A percentile compares a stretch with the other conserved stretches of the same genome.
Evolutionary conservation across 129 eudicot genomes (phyloP).

Genomic region (Gnaphalium uliginosum): DNA sequence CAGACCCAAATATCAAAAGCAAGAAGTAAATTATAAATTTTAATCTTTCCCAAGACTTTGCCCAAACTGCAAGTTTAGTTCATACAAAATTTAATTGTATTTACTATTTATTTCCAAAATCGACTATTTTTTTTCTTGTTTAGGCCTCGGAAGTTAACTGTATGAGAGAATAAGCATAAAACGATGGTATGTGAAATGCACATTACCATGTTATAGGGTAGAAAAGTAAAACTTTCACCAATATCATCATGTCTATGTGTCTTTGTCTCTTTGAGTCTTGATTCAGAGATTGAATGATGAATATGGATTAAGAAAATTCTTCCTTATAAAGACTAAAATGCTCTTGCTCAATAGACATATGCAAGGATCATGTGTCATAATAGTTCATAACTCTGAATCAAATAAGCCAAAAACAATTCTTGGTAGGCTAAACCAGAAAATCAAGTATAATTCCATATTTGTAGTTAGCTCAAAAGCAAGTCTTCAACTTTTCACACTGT

Average conservation of each 20-base stretch:
- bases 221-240: not conserved
- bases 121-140: not conserved
- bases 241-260: too few species aligned
- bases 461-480: conserved; percentile 27
- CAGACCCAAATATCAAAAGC: conserved; percentile 50
- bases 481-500: conserved; percentile 31
- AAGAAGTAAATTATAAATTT: not conserved
- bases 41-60: conserved; percentile 4
- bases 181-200: not conserved
- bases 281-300: not conserved
- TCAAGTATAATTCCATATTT: not conserved
- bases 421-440: not conserved
- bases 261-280: not conserved
- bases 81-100: too few species aligned
- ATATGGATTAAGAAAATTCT: not conserved
- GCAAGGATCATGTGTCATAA: not conserved
- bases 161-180: not conserved
- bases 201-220: not conserved
- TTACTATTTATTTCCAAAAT: too few species aligned
- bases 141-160: not conserved
- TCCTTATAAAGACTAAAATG: not conserved
- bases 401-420: not conserved
- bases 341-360: not conserved
- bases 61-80: conserved; percentile 5
- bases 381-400: not conserved